These are phyloP conservation scores for Aureobasidium sp. DNA, from an alignment of 2,329 filamentous ascomycete genomes.

Conservation along the genomic window DNA sequence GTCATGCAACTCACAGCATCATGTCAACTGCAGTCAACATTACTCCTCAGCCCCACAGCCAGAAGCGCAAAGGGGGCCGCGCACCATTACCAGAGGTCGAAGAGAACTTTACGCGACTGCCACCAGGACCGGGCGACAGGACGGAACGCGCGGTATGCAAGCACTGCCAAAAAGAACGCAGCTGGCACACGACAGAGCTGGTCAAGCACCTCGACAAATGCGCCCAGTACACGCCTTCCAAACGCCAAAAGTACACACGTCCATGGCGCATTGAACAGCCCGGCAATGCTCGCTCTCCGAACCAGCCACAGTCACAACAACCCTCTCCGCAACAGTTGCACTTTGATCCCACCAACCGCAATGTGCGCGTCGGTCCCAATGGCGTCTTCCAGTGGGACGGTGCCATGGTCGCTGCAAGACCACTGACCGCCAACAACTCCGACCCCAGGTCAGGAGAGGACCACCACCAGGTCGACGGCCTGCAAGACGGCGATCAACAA, in stretches of 20 bases:
- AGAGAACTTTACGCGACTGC: slow-evolving; percentile 8
- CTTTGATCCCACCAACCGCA: neutral
- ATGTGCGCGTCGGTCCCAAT: neutral
- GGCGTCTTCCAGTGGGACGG: neutral
- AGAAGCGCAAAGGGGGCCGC: slow-evolving; percentile 4
- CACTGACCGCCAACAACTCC: neutral
- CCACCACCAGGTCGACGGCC: neutral
- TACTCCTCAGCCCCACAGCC: neutral
- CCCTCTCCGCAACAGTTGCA: neutral
- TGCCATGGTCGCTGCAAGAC: neutral
- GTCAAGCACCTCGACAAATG: slow-evolving; percentile 12
- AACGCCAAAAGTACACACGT: slow-evolving; percentile 1
- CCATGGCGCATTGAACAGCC: slow-evolving; percentile 7
- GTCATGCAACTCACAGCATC: slow-evolving; percentile 6
- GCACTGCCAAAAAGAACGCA: slow-evolving; percentile 1
- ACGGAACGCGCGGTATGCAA: slow-evolving; percentile 10
- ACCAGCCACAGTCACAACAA: neutral
- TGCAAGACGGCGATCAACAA: neutral
- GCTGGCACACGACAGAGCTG: slow-evolving; percentile 10
- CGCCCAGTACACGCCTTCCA: slow-evolving; percentile 1
- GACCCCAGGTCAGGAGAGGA: neutral
- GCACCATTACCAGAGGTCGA: slow-evolving; percentile 6
- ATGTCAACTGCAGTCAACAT: neutral
- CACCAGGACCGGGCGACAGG: neutral
- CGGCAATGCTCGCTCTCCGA: neutral